phyloP scores from a whole-genome alignment of 768 basidiomycete species.

The Daedaleopsis sinensis region DNA sequence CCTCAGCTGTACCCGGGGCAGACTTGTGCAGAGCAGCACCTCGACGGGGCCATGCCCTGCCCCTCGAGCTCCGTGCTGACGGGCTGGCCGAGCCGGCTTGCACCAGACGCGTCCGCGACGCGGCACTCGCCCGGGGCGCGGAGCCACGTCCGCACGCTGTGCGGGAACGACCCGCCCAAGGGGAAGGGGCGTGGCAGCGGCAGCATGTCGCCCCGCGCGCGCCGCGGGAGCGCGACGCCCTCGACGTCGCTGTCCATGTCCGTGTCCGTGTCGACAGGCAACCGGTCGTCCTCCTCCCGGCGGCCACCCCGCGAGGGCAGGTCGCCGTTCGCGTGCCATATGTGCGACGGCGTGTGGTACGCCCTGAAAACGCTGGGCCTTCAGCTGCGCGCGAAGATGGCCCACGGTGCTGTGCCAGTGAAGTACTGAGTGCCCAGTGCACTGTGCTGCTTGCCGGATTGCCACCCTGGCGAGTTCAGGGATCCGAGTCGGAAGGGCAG shows the following conservation, averaged over 20 bases:
- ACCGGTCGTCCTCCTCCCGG: conserved; percentile 1
- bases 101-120: not conserved
- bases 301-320: not conserved
- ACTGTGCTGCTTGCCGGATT: too few species aligned
- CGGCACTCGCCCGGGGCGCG: not conserved
- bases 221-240: conserved; percentile 13
- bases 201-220: not conserved
- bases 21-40: conserved; percentile 7
- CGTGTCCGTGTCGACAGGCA: conserved; percentile 4
- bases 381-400: conserved; percentile 20
- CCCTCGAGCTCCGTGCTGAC: not conserved
- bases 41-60: conserved; percentile 1
- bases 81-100: conserved; percentile 1
- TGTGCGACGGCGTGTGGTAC: conserved; percentile 15
- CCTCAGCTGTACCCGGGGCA: conserved; percentile 11
- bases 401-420: conserved; percentile 7
- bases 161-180: conserved; percentile 6
- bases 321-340: conserved; percentile 9
- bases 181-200: not conserved
- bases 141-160: not conserved
- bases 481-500: too few species aligned
- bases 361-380: conserved; percentile 18
- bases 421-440: conserved; percentile 13
- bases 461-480: too few species aligned
- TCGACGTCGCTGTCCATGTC: not conserved